These are phyloP conservation scores for Ophiostoma triangulosporum DNA, from an alignment of 2,329 filamentous ascomycete species.

Conservation along the genomic window DNA sequence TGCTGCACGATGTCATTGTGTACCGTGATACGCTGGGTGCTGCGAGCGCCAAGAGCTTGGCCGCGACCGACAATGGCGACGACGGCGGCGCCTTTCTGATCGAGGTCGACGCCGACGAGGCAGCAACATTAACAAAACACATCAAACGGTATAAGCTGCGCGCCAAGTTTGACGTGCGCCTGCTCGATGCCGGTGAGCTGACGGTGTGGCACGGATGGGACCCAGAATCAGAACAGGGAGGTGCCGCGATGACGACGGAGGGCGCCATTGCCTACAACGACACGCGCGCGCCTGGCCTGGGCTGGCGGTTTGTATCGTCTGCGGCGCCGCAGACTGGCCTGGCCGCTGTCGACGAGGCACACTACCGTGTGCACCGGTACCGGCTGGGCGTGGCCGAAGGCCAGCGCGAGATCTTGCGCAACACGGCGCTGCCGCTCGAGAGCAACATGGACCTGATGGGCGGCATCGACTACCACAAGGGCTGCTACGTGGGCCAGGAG, in stretches of 20 bases:
- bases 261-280: conserved; percentile 32
- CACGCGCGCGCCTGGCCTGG: conserved; percentile 40
- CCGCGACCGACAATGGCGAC: background rate
- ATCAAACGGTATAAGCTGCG: conserved; percentile 77
- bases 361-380: conserved; percentile 65
- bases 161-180: conserved; percentile 57
- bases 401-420: conserved; percentile 58
- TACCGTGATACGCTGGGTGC: conserved; percentile 45
- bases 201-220: conserved; percentile 66
- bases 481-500: conserved; percentile 94
- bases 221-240: conserved; percentile 26
- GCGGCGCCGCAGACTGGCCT: background rate
- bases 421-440: conserved; percentile 69
- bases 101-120: conserved; percentile 64
- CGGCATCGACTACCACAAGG: conserved; percentile 86
- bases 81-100: conserved; percentile 50
- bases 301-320: conserved; percentile 31
- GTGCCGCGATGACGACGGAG: background rate
- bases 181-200: conserved; percentile 51
- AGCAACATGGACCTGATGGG: conserved; percentile 76
- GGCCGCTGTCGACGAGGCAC: conserved; percentile 28
- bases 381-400: conserved; percentile 75
- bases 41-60: conserved; percentile 12
- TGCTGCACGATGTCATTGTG: conserved; percentile 82
- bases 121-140: conserved; percentile 50